Base-by-base conservation (phyloP, 2,329 filamentous ascomycete species). In the Geosmithia putterillii region DNA sequence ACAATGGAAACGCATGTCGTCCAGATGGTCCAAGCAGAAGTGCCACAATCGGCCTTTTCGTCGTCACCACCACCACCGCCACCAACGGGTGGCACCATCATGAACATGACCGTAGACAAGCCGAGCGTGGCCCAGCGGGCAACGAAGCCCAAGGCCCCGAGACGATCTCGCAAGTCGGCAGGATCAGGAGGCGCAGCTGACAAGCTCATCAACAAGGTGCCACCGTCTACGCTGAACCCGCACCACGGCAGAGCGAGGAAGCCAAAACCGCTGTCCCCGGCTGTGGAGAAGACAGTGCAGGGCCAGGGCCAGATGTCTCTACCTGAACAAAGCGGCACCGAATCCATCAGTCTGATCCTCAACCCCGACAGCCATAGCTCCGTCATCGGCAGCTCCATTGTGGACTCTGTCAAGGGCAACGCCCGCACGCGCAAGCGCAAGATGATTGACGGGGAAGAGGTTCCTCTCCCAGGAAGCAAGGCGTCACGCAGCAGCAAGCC, bases 321-420 rank as follows among this genome's bases (percentile, higher is more conserved):
- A n/a, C 35, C 35, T 12, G 19, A 9, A n/a, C n/a, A 38, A n/a
- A 20, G n/a, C 35, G 19, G 35, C 14, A 38, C 15, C 10, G 28
- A 6, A 10, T 38, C 35, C 15, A 38, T 38, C 37, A 65, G 55
- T 45, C 73, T 73, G 3, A 75, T 76, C n/a, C 56, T 68, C 4
- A 61, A 65, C 8, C 67, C 70, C 2, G 71, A 76, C 45, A 76
- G n/a, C n/a, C n/a, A n/a, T n/a, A n/a, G n/a, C n/a, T n/a, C n/a
- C n/a, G n/a, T n/a, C n/a, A 46, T 48, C n/a, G n/a, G n/a, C 38
- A 65, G 55, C 45, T 73, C 73, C 3, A 75, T 76, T n/a, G 55
- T 68, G 4, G 61, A 65, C 8, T 67, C 70, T 2, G 71, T 76
- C 45, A 76, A 76, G 52, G 58, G 59, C 9, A 66, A 70, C 35